phyloP scores from a whole-genome alignment of 2,329 filamentous ascomycete genomes.

The Claviceps quebecensis region DNA sequence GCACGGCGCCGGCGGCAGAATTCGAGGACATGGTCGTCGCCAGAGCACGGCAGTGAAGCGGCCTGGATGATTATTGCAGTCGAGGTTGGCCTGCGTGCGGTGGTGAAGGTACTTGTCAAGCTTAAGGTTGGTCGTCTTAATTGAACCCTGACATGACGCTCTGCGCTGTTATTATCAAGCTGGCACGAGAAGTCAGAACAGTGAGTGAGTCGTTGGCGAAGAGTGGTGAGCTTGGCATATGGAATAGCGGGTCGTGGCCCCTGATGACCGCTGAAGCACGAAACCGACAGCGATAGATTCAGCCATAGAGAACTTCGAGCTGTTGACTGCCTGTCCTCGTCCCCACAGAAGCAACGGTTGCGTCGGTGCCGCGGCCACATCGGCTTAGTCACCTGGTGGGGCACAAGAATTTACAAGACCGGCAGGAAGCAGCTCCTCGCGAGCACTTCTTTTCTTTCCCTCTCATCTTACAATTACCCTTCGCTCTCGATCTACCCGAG shows the following conservation, averaged over 20 bases:
- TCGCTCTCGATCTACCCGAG: conserved; percentile 22
- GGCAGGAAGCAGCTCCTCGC: not conserved
- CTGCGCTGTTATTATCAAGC: not conserved
- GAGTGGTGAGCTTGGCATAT: conserved; percentile 1
- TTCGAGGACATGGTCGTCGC: conserved; percentile 26
- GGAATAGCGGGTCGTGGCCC: conserved; percentile 2
- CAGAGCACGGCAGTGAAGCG: conserved; percentile 4
- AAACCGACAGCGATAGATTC: not conserved
- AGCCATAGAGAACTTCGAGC: too few species aligned
- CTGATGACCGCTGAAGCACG: not conserved
- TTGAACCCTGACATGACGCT: conserved; percentile 1
- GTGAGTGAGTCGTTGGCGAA: not conserved
- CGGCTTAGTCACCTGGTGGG: conserved; percentile 2
- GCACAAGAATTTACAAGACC: not conserved
- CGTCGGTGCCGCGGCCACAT: not conserved
- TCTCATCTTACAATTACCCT: conserved; percentile 34
- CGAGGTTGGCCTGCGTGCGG: conserved; percentile 8
- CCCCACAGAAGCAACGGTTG: too few species aligned
- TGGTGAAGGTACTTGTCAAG: conserved; percentile 7
- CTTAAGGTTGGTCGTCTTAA: not conserved
- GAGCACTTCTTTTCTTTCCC: conserved; percentile 17
- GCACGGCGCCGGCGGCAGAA: conserved; percentile 20
- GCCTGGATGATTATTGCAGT: not conserved
- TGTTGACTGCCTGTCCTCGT: too few species aligned
- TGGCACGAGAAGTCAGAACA: not conserved